Percentiles rank a stretch among this genome's conserved stretches.
Evolutionary conservation across 176 grass and related monocot genomes (phyloP).

Genomic region (Tuctoria greenei): DNA sequence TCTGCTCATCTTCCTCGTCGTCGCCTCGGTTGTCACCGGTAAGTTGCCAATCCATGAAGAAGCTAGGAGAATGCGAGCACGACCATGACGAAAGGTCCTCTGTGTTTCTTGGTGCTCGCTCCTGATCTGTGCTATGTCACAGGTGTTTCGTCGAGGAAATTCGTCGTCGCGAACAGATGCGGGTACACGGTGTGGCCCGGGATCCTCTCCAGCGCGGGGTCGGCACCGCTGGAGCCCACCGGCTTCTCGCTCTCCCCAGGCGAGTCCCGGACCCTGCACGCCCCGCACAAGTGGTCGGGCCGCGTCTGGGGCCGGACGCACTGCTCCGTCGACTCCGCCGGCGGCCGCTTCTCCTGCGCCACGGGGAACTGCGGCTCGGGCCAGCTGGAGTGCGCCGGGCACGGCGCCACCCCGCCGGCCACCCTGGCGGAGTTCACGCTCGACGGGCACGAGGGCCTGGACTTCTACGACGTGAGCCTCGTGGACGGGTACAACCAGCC

Average conservation of each 20-base stretch:
- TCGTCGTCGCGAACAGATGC: constrained; percentile 55
- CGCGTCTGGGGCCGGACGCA: constrained; percentile 62
- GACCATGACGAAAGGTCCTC: neutral
- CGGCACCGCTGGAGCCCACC: constrained; percentile 30
- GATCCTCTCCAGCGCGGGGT: constrained; percentile 50
- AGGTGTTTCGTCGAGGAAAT: constrained; percentile 30
- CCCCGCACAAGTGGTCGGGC: constrained; percentile 52
- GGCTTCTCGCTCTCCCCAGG: constrained; percentile 44
- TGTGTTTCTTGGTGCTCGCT: neutral
- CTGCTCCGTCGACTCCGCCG: constrained; percentile 34
- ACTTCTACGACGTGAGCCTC: constrained; percentile 68
- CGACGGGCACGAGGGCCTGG: constrained; percentile 40
- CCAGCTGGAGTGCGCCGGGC: constrained; percentile 22
- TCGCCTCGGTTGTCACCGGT: neutral
- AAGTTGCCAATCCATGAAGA: neutral
- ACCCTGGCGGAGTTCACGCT: constrained; percentile 72
- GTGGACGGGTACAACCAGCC: constrained; percentile 72
- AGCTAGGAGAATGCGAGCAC: neutral
- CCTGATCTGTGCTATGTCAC: neutral
- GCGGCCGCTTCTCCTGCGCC: constrained; percentile 44
- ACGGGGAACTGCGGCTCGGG: constrained; percentile 64
- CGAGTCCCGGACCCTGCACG: constrained; percentile 25
- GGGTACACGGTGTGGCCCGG: constrained; percentile 68
- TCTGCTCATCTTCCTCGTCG: neutral
- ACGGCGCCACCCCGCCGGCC: constrained; percentile 39